Evolutionary conservation across 805 yeast species (phyloP).

Genomic region (Myxozyma neglecta): DNA sequence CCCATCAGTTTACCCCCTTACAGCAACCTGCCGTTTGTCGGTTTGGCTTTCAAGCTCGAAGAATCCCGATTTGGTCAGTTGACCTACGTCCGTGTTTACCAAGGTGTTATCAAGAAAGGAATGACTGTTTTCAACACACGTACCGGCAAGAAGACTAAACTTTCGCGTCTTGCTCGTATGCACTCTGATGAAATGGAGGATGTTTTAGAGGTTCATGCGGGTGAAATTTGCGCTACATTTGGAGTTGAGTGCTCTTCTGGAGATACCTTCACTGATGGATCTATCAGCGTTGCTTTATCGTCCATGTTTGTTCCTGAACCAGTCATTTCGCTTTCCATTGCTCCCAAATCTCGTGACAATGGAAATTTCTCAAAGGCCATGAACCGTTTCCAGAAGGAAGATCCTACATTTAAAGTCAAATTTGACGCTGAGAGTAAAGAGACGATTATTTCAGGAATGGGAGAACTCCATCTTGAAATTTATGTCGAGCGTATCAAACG

Average conservation of each 20-base stretch:
- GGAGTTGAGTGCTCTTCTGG: constrained; percentile 99
- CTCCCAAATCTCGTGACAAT: constrained; percentile 83
- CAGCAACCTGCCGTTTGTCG: constrained; percentile 77
- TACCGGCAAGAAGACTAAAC: constrained; percentile 89
- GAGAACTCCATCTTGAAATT: constrained; percentile 94
- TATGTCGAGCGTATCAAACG: constrained; percentile 98
- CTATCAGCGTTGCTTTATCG: constrained; percentile 80
- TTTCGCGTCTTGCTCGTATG: constrained; percentile 94
- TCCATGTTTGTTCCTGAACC: constrained; percentile 99
- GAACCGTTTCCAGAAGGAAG: constrained; percentile 97
- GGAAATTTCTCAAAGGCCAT: constrained; percentile 94
- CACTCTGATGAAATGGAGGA: constrained; percentile 99
- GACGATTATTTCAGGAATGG: constrained; percentile 96
- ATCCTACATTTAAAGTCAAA: constrained; percentile 94
- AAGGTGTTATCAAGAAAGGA: constrained; percentile 92
- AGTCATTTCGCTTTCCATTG: constrained; percentile 87
- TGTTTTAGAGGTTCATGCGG: constrained; percentile 90
- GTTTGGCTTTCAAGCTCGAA: constrained; percentile 97
- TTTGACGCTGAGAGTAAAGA: constrained; percentile 91
- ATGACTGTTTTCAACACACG: constrained; percentile 82
- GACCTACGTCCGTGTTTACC: constrained; percentile 95
- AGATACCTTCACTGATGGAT: constrained; percentile 91
- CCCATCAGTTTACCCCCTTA: constrained; percentile 76
- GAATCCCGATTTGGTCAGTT: constrained; percentile 98
- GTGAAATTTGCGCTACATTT: constrained; percentile 98